Evolutionary conservation across 2,329 filamentous ascomycete genomes (phyloP).

Genomic region (Didymella segeticola): DNA sequence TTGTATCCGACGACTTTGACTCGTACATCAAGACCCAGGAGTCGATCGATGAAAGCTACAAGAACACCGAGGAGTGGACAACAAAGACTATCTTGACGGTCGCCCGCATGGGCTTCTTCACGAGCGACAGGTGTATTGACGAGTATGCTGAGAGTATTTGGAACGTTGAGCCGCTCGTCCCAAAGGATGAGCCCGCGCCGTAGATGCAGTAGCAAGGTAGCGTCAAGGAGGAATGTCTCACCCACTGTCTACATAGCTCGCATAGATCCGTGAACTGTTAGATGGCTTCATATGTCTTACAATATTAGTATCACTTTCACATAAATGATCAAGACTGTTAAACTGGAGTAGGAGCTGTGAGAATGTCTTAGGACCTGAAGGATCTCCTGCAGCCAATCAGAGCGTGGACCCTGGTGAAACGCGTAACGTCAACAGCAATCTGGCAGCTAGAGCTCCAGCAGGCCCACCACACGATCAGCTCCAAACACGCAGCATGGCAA

Average conservation of each 20-base stretch:
- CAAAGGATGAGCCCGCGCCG: slow-evolving; percentile 42
- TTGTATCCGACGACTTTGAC: slow-evolving; percentile 96
- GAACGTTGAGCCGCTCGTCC: slow-evolving; percentile 84
- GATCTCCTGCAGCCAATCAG: slow-evolving; percentile 19
- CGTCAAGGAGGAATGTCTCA: too few species aligned
- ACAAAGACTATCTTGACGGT: slow-evolving; percentile 89
- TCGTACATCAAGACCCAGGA: slow-evolving; percentile 91
- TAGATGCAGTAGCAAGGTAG: slow-evolving; percentile 1
- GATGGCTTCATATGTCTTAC: neutral
- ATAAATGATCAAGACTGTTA: too few species aligned
- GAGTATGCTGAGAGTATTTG: slow-evolving; percentile 98
- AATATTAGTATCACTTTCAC: neutral
- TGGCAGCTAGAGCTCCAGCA: slow-evolving; percentile 40
- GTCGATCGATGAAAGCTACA: slow-evolving; percentile 90
- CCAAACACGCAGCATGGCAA: slow-evolving; percentile 64
- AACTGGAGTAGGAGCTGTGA: too few species aligned
- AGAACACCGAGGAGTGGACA: slow-evolving; percentile 90
- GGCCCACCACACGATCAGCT: slow-evolving; percentile 25
- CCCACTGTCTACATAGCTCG: slow-evolving; percentile 3
- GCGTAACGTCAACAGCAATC: slow-evolving; percentile 42
- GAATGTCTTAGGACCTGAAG: too few species aligned
- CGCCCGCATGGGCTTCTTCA: slow-evolving; percentile 96
- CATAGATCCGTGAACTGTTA: slow-evolving; percentile 1
- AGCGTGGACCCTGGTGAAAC: slow-evolving; percentile 19
- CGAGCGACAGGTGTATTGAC: slow-evolving; percentile 90